Evolutionary conservation across 2,329 filamentous ascomycete species (phyloP).

Genomic region (Penicillium sclerotiorum): DNA sequence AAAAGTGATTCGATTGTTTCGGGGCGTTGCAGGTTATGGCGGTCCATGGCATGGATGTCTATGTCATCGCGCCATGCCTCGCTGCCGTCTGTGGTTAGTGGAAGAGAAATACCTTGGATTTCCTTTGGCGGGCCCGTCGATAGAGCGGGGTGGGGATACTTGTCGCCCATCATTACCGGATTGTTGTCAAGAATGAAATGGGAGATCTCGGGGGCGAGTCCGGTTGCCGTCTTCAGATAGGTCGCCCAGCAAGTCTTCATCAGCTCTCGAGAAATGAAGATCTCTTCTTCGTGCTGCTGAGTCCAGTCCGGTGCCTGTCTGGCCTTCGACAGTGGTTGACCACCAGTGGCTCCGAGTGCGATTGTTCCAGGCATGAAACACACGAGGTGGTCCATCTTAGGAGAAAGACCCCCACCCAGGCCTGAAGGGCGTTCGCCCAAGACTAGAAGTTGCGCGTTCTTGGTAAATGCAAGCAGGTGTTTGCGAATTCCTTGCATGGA

Average conservation of each 20-base stretch:
- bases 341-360: constrained; percentile 81
- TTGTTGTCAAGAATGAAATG: constrained; percentile 79
- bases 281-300: constrained; percentile 79
- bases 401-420: constrained; percentile 64
- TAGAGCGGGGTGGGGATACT: constrained; percentile 39
- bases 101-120: constrained; percentile 36
- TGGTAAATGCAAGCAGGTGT: constrained; percentile 87
- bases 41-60: constrained; percentile 76
- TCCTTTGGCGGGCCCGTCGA: constrained; percentile 38
- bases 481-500: constrained; percentile 83
- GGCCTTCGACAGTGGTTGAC: constrained; percentile 73
- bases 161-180: constrained; percentile 55
- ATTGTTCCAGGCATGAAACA: constrained; percentile 98
- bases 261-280: constrained; percentile 82
- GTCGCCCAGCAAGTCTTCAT: constrained; percentile 98
- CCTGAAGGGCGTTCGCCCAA: constrained; percentile 83
- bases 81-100: constrained; percentile 34
- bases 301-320: constrained; percentile 73
- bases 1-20: constrained; percentile 97
- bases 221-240: constrained; percentile 87
- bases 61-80: constrained; percentile 74
- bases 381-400: constrained; percentile 98
- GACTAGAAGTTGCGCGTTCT: constrained; percentile 78
- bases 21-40: constrained; percentile 90
- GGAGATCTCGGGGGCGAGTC: constrained; percentile 91